Evolutionary conservation across 2,329 filamentous ascomycete species (phyloP).

Genomic region (Cordyceps javanica): DNA sequence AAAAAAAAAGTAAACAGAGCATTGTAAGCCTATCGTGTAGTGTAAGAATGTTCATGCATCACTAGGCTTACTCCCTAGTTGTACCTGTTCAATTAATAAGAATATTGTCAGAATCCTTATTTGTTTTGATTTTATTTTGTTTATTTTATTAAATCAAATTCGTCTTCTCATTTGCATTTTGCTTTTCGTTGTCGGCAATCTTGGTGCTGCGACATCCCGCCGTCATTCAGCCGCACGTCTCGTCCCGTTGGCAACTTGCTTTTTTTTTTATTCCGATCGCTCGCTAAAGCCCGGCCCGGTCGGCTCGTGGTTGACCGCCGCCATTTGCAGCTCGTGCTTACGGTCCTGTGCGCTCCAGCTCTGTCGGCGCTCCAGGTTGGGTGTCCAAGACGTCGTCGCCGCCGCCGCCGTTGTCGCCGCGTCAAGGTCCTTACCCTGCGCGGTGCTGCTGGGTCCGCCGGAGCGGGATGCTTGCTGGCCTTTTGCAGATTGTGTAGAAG

Average conservation of each 20-base stretch:
- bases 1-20: too few species aligned
- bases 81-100: too few species aligned
- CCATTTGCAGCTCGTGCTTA: constrained; percentile 47
- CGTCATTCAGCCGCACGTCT: neutral
- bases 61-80: too few species aligned
- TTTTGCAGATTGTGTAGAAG: too few species aligned
- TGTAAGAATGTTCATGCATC: too few species aligned
- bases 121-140: too few species aligned
- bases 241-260: too few species aligned
- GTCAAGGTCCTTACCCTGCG: neutral
- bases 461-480: too few species aligned
- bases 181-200: neutral
- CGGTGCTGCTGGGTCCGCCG: neutral
- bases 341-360: constrained; percentile 50
- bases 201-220: neutral
- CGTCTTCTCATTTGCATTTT: neutral
- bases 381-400: constrained; percentile 34
- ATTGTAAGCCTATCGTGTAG: too few species aligned
- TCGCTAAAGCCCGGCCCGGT: constrained; percentile 39
- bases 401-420: neutral
- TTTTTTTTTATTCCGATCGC: constrained; percentile 16
- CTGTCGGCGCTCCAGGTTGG: constrained; percentile 38
- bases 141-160: neutral
- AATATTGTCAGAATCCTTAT: too few species aligned
- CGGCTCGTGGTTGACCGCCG: constrained; percentile 29